Evolutionary conservation across 306 rosid genomes (phyloP), one percentile per base, ranked within the genome.

Genomic region (Medicago truncatula): DNA sequence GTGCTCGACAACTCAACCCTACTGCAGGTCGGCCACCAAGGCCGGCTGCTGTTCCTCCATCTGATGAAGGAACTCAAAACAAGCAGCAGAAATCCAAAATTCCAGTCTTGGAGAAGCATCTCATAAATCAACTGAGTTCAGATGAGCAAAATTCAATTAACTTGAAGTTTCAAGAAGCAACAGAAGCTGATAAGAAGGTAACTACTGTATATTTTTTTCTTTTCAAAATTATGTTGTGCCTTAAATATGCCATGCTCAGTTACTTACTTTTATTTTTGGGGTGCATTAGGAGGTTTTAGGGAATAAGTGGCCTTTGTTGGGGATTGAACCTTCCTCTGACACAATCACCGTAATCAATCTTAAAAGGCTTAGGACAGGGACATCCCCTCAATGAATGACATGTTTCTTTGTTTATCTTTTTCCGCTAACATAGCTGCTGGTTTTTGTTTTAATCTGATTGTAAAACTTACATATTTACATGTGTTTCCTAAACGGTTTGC

Each of bases 111-210:
- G 99, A 96, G 86, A 91, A 92, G 82, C 81, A 84, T 80, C 90
- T 96, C 81, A 83, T 92, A 36, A 75, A 80, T 75, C 99, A 96
- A 83, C 87, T 92, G 63, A 89, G 98, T 87, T 87, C 91, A 41
- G 98, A 88, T 71, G 98, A 96, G 89, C 96, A 89, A 84, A 85
- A 85, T 77, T 82, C 91, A 13, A 87, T 92, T 49, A 89, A 83
- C 78, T 77, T 83, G 54, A 96, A 88, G 82, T 86, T 89, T 70
- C 86, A 89, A 81, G 99, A 96, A 59, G 99, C 96, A 34, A 78
- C 94, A 34, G 97, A 91, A 76, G 98, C 98, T 36, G 97, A 83
- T 84, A 89, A 89, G 82, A 96, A 88, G 98, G 99, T 75, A 74
- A 60, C 66, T 83, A 47, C 38, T 74, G 64, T 67, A 49, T 82